Evolutionary conservation across 2,329 filamentous ascomycete species (phyloP), one percentile per base, ranked within the genome.

Genomic region (Stromatinia cepivora): DNA sequence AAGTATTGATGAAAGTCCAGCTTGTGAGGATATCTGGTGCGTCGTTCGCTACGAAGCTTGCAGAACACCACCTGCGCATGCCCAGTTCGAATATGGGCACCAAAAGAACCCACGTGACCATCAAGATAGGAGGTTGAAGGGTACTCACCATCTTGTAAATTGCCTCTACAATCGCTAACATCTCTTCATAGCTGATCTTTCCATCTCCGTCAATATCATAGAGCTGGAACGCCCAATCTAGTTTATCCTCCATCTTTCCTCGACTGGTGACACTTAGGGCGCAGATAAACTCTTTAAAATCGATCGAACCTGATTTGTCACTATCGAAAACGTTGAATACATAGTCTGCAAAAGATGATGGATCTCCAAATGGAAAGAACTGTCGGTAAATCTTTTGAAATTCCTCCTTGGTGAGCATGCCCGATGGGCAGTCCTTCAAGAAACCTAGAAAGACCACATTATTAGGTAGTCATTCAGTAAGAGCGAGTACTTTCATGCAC

Each of bases 311-410:
- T 57, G 93, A 97, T 79, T 97, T 96, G 82, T 99, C 95, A 79
- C 92, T 92, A 81, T 99, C 95, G 81, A 99, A 99, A 52, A 99
- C 95, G 77, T 97, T 97, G 84, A 99, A 99, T 72, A 99, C 95
- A 80, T 98, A 98, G 82, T 98, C 94, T 79, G 95, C 95, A 80
- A 99, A 99, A 3, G 92, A 95, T 36, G 93, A 97, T 4, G 95
- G 95, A 80, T 99, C 95, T 75, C 95, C 95, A 78, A 98, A 98
- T 20, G 95, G 95, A 81, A 99, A 99, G 87, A 99, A 99, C 81
- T 98, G 95, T 77, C 95, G 92, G 83, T 99, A 99, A 78, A 99
- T 99, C 84, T 98, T 98, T 82, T 98, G 95, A 81, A 99, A 99
- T 81, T 99, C 95, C 79, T 97, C 91, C 83, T 98, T 99, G 78